These are phyloP conservation scores for Colletotrichum tropicale DNA, from an alignment of 2,329 filamentous ascomycete species.

Conservation along the genomic window DNA sequence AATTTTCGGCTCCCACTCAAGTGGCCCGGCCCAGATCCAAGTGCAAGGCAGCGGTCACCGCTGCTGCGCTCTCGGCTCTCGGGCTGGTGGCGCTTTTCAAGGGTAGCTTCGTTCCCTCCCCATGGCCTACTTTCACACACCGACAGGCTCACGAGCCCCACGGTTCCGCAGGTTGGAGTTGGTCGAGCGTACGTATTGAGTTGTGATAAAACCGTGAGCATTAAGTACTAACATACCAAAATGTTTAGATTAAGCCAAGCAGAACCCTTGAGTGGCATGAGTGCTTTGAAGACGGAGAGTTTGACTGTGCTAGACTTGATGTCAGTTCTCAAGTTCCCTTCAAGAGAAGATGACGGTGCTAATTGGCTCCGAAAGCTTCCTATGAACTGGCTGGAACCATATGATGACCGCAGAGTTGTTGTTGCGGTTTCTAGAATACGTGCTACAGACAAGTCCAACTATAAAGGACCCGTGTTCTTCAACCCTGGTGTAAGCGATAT, in stretches of 20 bases:
- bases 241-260: slow-evolving; percentile 41
- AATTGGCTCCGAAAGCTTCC: slow-evolving; percentile 36
- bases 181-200: neutral
- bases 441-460: slow-evolving; percentile 29
- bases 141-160: neutral
- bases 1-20: neutral
- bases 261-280: slow-evolving; percentile 31
- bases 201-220: too few species aligned
- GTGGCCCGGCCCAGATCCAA: neutral
- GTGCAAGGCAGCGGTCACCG: neutral
- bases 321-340: slow-evolving; percentile 21
- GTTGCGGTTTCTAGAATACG: slow-evolving; percentile 35
- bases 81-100: slow-evolving; percentile 2
- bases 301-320: slow-evolving; percentile 37
- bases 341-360: neutral
- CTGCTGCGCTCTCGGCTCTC: neutral
- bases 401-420: slow-evolving; percentile 29
- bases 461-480: slow-evolving; percentile 35
- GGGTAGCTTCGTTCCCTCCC: neutral
- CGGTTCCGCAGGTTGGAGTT: neutral
- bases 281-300: slow-evolving; percentile 31
- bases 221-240: neutral
- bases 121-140: neutral
- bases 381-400: slow-evolving; percentile 37
- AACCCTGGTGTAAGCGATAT: slow-evolving; percentile 35